A percentile compares a stretch with the other conserved stretches of the same genome.
Conservation (phyloP, 2,329 filamentous ascomycete species). For the Trichoderma koningiopsis region DNA sequence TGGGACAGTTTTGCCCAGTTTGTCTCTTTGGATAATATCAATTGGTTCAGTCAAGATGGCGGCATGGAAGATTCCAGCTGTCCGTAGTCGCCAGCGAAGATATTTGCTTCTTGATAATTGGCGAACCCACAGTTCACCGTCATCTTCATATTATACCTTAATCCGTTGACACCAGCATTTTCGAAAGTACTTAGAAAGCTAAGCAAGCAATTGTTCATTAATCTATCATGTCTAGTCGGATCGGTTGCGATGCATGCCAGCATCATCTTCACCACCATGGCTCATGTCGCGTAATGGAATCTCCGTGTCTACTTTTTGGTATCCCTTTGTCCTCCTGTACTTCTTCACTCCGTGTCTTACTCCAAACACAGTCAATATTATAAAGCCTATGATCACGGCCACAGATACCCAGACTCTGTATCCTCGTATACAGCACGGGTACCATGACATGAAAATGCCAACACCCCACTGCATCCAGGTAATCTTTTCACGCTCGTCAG, state of each 20-base stretch:
- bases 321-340: conserved; percentile 4
- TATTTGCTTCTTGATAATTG: too few relatives aligned
- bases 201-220: neutral
- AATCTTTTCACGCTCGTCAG: neutral
- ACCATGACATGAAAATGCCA: conserved; percentile 4
- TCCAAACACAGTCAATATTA: neutral
- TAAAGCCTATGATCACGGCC: neutral
- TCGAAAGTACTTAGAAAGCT: too few relatives aligned
- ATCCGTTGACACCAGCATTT: too few relatives aligned
- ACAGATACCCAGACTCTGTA: conserved; percentile 1
- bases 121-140: too few relatives aligned
- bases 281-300: conserved; percentile 1
- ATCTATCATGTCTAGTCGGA: neutral
- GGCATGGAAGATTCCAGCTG: too few relatives aligned
- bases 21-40: too few relatives aligned
- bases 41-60: too few relatives aligned
- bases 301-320: conserved; percentile 6
- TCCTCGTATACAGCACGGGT: conserved; percentile 3
- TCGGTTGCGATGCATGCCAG: neutral
- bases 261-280: neutral
- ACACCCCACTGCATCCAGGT: conserved; percentile 11
- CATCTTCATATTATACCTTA: too few relatives aligned
- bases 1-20: too few relatives aligned
- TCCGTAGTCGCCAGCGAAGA: too few relatives aligned
- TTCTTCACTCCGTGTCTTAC: neutral